These are phyloP conservation scores for Colletotrichum sp. DNA, from an alignment of 2,329 filamentous ascomycete species.

Conservation along the genomic window DNA sequence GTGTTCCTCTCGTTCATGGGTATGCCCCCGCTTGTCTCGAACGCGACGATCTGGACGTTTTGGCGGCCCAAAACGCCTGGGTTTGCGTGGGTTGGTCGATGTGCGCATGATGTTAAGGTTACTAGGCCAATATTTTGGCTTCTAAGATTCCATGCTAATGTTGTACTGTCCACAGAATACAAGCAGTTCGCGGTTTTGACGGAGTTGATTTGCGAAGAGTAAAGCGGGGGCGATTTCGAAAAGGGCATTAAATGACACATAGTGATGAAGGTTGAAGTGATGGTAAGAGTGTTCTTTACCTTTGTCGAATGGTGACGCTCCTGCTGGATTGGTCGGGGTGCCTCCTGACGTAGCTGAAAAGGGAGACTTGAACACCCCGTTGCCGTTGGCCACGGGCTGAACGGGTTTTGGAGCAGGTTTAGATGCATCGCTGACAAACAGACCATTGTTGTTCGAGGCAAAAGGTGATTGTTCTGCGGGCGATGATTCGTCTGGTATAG, in stretches of 20 bases:
- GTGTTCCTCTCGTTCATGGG: not conserved
- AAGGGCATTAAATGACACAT: not conserved
- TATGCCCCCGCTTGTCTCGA: not conserved
- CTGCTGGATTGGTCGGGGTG: not conserved
- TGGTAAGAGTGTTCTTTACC: slow-evolving; percentile 10
- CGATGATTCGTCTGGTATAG: slow-evolving; percentile 49
- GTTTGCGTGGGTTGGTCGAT: not conserved
- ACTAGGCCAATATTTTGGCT: not conserved
- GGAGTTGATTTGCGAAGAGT: not conserved
- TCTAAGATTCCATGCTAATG: not conserved
- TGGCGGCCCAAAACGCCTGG: not conserved
- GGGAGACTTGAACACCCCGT: not conserved
- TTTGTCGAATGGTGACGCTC: not conserved
- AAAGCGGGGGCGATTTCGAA: not conserved
- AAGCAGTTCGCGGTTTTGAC: not conserved
- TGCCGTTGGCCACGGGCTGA: not conserved
- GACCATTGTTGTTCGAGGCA: not conserved
- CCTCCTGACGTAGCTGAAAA: not conserved
- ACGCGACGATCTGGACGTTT: not conserved
- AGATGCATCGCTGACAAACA: not conserved
- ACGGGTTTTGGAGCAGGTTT: not conserved
- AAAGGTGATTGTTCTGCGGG: not conserved
- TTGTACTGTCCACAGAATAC: not conserved
- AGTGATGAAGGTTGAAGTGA: not conserved
- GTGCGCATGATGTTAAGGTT: not conserved